Conservation (phyloP, 1,284 basidiomycete species). For the Tremellales sp. region DNA sequence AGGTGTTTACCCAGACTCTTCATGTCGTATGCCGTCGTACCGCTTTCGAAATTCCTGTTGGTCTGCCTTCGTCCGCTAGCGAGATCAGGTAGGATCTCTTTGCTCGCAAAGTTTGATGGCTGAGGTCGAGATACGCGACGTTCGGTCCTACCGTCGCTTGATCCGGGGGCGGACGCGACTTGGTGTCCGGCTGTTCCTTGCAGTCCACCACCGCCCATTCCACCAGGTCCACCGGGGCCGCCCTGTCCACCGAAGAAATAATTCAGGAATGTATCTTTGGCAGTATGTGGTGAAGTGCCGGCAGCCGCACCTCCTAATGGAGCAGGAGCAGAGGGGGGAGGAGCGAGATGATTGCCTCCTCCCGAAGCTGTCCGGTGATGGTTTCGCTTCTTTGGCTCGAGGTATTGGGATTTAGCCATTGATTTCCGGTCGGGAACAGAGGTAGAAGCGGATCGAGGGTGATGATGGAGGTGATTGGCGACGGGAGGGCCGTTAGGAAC, state of each 20-base stretch:
- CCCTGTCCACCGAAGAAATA: conserved; percentile 84
- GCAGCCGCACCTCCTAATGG: conserved; percentile 51
- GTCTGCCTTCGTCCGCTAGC: conserved; percentile 33
- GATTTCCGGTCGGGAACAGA: conserved; percentile 62
- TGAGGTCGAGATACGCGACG: conserved; percentile 7
- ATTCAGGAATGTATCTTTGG: conserved; percentile 85
- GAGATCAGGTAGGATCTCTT: conserved; percentile 46
- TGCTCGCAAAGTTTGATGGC: conserved; percentile 6
- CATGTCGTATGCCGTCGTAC: conserved; percentile 92
- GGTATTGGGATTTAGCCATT: conserved; percentile 13
- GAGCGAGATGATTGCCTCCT: conserved; percentile 9
- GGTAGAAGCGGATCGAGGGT: conserved; percentile 72
- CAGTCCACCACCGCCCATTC: not conserved
- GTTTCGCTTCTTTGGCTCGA: conserved; percentile 19
- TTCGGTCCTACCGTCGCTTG: conserved; percentile 7
- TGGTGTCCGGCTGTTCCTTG: not conserved
- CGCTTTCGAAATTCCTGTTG: conserved; percentile 60
- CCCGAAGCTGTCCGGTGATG: conserved; percentile 30
- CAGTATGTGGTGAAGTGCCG: conserved; percentile 48
- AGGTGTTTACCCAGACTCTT: conserved; percentile 96
- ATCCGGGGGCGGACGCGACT: conserved; percentile 5
- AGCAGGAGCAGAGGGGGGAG: conserved; percentile 28
- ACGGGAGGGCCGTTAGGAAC: conserved; percentile 56
- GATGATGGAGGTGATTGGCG: conserved; percentile 44
- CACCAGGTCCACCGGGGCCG: conserved; percentile 13